Evolutionary conservation across 164 flowering plant genomes (phyloP).

Genomic region (Buxus sempervirens): DNA sequence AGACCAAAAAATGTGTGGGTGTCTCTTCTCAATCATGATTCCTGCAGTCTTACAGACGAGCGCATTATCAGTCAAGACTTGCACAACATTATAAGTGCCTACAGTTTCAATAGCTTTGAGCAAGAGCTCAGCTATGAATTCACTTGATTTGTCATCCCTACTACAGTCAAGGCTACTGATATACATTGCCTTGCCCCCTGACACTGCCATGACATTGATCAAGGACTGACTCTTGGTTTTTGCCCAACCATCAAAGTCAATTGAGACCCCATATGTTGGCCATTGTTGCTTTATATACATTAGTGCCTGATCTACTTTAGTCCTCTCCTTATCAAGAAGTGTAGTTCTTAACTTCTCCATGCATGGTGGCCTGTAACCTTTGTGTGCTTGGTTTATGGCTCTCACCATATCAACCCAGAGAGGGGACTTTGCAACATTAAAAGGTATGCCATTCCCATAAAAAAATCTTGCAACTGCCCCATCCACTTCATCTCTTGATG

Average conservation of each 20-base stretch:
- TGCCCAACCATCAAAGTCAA: conserved; percentile 25
- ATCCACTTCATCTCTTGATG: conserved; percentile 10
- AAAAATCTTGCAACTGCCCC: conserved; percentile 11
- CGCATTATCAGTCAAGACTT: conserved; percentile 24
- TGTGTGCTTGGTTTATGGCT: conserved; percentile 21
- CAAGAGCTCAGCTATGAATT: conserved; percentile 15
- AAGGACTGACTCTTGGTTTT: conserved; percentile 17
- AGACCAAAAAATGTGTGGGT: conserved; percentile 34
- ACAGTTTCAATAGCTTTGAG: conserved; percentile 22
- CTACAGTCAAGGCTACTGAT: conserved; percentile 12
- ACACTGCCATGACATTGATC: conserved; percentile 14
- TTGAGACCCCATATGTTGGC: conserved; percentile 21
- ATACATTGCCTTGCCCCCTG: conserved; percentile 14
- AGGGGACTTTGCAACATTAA: conserved; percentile 20
- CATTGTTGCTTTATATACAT: conserved; percentile 18
- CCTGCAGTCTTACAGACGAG: conserved; percentile 19
- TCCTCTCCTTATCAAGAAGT: conserved; percentile 15
- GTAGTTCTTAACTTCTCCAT: conserved; percentile 17
- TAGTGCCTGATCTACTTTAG: conserved; percentile 15
- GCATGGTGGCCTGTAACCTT: conserved; percentile 22
- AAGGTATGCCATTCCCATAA: conserved; percentile 20
- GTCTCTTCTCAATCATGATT: conserved; percentile 14
- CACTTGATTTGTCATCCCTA: conserved; percentile 12
- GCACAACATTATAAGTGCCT: conserved; percentile 15
- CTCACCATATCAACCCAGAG: conserved; percentile 23